Percentiles rank a stretch among this genome's conserved stretches.
Evolutionary conservation across 176 grass and related monocot genomes (phyloP).

Genomic region (Zizania latifolia): DNA sequence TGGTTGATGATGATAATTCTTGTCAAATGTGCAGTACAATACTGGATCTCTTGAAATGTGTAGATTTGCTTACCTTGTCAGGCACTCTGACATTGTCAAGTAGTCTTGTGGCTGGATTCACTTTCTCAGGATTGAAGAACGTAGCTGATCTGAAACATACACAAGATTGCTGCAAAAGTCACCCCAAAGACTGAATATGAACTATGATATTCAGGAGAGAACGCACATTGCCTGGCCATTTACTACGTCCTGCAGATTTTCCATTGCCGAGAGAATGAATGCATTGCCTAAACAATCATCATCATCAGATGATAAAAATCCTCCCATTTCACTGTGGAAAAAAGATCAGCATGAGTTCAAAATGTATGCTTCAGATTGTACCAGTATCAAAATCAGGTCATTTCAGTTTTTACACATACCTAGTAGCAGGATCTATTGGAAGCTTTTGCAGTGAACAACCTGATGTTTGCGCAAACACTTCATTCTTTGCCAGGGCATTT

Average conservation of each 20-base stretch:
- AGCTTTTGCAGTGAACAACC: background rate
- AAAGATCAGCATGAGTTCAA: background rate
- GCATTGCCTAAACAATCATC: background rate
- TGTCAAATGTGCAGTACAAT: background rate
- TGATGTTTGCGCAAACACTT: background rate
- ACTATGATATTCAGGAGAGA: background rate
- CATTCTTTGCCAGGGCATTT: background rate
- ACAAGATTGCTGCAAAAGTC: background rate
- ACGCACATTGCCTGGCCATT: conserved; percentile 28
- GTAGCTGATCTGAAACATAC: conserved; percentile 22
- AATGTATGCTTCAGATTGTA: background rate
- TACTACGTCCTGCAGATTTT: conserved; percentile 16
- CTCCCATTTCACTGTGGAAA: conserved; percentile 31
- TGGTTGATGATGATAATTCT: background rate
- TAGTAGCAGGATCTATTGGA: conserved; percentile 14
- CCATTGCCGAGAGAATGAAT: background rate
- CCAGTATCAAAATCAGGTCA: background rate
- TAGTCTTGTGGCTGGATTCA: background rate
- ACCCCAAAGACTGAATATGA: background rate
- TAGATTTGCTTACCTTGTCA: background rate
- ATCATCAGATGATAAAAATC: conserved; percentile 16
- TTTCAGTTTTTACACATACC: conserved; percentile 19
- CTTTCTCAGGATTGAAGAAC: conserved; percentile 30
- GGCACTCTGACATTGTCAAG: conserved; percentile 20
- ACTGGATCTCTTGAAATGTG: background rate